Percentiles rank a stretch among this genome's conserved stretches.
phyloP scores from a whole-genome alignment of 306 rosid species.

The Ammopiptanthus mongolicus region DNA sequence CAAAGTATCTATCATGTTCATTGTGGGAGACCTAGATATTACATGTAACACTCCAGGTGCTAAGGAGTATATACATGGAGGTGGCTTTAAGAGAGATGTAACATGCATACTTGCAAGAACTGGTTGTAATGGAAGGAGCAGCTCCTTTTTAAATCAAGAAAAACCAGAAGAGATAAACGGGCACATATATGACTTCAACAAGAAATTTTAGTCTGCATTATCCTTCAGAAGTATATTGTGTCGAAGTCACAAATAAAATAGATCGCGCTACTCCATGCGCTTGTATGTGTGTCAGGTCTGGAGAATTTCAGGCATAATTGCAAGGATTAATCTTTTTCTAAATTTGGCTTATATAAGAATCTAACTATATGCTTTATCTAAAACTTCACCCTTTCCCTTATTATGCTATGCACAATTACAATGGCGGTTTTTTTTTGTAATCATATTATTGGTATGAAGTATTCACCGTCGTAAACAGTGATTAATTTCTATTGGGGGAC shows the following conservation, averaged over 20 bases:
- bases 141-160: conserved; percentile 62
- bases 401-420: too few relatives aligned
- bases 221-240: background rate
- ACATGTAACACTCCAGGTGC: conserved; percentile 52
- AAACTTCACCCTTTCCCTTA: too few relatives aligned
- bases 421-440: too few relatives aligned
- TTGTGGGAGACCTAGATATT: conserved; percentile 59
- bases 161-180: conserved; percentile 50
- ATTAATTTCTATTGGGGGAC: too few relatives aligned
- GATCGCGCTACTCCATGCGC: too few relatives aligned
- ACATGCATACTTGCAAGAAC: conserved; percentile 52
- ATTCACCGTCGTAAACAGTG: too few relatives aligned
- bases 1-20: conserved; percentile 63
- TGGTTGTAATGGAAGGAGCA: conserved; percentile 55
- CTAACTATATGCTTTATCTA: too few relatives aligned
- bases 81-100: conserved; percentile 51
- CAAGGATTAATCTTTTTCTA: too few relatives aligned
- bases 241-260: background rate
- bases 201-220: conserved; percentile 36
- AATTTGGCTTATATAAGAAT: too few relatives aligned
- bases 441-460: too few relatives aligned
- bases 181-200: conserved; percentile 57
- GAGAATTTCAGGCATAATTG: too few relatives aligned
- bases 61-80: conserved; percentile 51
- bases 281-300: too few relatives aligned